Conservation (phyloP, 176 grass and related monocot species). For the Elymus sibiricus region DNA sequence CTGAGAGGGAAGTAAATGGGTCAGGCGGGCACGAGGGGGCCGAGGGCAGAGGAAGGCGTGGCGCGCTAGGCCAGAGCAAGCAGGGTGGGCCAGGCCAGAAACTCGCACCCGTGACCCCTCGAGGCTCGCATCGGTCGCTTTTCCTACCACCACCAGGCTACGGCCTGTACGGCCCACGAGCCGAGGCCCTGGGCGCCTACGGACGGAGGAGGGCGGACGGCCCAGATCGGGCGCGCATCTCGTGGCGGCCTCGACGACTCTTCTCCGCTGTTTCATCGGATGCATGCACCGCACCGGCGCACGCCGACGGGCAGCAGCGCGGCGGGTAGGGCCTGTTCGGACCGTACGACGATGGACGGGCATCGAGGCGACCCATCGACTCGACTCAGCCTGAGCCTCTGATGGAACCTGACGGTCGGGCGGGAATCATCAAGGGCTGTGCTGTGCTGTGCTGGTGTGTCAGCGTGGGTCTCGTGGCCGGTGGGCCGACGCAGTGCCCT, state of each 20-base stretch:
- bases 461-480: not conserved
- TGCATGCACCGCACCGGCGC: not conserved
- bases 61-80: not conserved
- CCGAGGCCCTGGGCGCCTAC: too few relatives aligned
- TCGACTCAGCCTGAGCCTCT: not conserved
- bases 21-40: slow-evolving; percentile 2
- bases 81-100: not conserved
- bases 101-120: slow-evolving; percentile 26
- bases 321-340: not conserved
- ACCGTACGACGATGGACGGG: slow-evolving; percentile 13
- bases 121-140: not conserved
- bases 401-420: not conserved
- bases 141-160: not conserved
- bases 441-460: not conserved
- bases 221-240: not conserved
- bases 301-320: not conserved
- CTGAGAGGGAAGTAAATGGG: not conserved
- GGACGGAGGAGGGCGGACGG: not conserved
- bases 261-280: not conserved
- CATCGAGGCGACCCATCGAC: not conserved
- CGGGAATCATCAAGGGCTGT: not conserved
- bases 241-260: not conserved
- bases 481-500: not conserved
- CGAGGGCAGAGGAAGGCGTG: slow-evolving; percentile 15
- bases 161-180: slow-evolving; percentile 36